These are phyloP conservation scores for Diophrys appendiculata DNA, from an alignment of 73 alveolate genomes.

Conservation along the genomic window DNA sequence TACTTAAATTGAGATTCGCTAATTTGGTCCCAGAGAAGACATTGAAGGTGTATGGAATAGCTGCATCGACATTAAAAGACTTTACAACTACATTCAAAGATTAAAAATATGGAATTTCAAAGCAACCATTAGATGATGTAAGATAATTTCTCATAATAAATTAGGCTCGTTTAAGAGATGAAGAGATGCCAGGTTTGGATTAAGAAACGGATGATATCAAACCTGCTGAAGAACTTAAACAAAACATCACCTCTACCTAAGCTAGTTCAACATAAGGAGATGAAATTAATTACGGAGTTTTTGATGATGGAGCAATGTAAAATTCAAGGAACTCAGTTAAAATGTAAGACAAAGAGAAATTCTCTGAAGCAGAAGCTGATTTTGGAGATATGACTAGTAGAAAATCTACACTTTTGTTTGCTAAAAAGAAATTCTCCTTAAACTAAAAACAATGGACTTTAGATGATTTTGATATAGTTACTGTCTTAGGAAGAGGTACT, in stretches of 20 bases:
- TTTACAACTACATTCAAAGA: conserved; percentile 74
- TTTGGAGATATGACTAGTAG: conserved; percentile 10
- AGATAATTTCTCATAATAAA: no score
- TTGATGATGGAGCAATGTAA: neutral
- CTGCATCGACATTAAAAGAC: conserved; percentile 53
- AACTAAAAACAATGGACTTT: conserved; percentile 1
- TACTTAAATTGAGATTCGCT: conserved; percentile 53
- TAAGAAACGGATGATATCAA: conserved; percentile 16
- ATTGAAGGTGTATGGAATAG: conserved; percentile 39
- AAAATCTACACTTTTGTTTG: conserved; percentile 20
- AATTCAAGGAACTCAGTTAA: conserved; percentile 15
- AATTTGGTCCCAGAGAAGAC: conserved; percentile 40
- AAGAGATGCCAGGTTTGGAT: conserved; percentile 47
- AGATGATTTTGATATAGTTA: conserved; percentile 49
- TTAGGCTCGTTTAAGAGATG: no score
- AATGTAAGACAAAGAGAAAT: neutral
- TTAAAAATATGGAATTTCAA: conserved; percentile 68
- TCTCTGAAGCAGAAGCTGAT: neutral
- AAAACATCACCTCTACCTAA: neutral
- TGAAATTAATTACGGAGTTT: neutral
- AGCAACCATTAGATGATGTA: conserved; percentile 66
- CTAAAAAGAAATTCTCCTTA: neutral
- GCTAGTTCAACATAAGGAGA: neutral
- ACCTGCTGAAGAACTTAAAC: neutral
- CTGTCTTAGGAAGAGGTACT: conserved; percentile 66